phyloP scores from a whole-genome alignment of 257 asterid genomes.

The Fraxinus quadrangulata region DNA sequence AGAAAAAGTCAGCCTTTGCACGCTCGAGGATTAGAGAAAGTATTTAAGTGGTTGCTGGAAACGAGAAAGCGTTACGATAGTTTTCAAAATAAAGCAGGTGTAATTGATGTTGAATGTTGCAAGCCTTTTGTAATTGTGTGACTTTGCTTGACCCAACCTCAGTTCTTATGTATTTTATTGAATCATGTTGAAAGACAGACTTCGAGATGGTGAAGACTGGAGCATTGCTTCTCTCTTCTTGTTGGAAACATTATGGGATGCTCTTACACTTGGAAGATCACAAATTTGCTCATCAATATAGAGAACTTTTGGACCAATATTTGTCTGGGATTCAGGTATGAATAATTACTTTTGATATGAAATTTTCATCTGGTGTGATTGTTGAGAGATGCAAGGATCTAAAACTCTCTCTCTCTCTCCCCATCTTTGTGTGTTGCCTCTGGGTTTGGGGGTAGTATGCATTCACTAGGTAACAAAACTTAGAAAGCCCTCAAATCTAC shows the following conservation, averaged over 20 bases:
- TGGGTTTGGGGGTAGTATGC: background rate
- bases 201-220: constrained; percentile 59
- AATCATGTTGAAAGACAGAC: constrained; percentile 47
- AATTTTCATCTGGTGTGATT: constrained; percentile 21
- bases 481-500: background rate
- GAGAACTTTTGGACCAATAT: constrained; percentile 69
- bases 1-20: constrained; percentile 82
- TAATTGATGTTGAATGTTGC: constrained; percentile 32
- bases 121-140: constrained; percentile 2
- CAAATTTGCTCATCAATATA: constrained; percentile 57
- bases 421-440: background rate
- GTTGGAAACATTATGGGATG: constrained; percentile 95
- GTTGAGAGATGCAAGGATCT: constrained; percentile 4
- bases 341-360: constrained; percentile 17
- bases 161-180: constrained; percentile 28
- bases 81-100: constrained; percentile 65
- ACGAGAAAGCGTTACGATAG: constrained; percentile 47
- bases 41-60: constrained; percentile 71
- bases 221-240: constrained; percentile 75
- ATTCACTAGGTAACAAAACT: background rate
- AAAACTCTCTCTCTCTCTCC: background rate
- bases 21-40: constrained; percentile 79
- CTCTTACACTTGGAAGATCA: constrained; percentile 67
- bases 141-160: constrained; percentile 18
- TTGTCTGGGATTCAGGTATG: constrained; percentile 85